phyloP scores from a whole-genome alignment of 2,329 filamentous ascomycete genomes.

The Aspergillus transmontanensis region DNA sequence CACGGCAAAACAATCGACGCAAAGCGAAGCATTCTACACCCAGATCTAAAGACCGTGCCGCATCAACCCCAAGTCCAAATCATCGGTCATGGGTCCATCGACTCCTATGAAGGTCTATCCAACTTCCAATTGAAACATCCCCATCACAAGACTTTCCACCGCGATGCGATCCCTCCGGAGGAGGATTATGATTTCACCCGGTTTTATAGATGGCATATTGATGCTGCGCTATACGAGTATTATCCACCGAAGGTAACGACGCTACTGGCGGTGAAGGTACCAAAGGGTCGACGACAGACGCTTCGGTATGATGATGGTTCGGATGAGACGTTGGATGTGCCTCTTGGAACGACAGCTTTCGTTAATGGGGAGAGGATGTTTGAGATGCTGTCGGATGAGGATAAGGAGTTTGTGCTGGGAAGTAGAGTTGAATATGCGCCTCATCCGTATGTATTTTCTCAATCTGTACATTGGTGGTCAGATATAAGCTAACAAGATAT shows the following conservation, averaged over 20 bases:
- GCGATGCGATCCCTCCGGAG: conserved; percentile 62
- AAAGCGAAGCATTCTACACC: conserved; percentile 69
- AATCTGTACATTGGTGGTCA: background rate
- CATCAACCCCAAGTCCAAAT: conserved; percentile 80
- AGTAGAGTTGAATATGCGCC: conserved; percentile 74
- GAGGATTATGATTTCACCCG: conserved; percentile 61
- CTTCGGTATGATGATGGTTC: conserved; percentile 74
- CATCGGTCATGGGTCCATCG: conserved; percentile 73
- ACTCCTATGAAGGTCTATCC: conserved; percentile 69
- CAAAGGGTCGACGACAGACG: conserved; percentile 65
- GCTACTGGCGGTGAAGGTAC: conserved; percentile 73
- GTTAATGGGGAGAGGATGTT: conserved; percentile 72
- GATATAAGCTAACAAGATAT: background rate
- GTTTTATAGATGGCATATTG: conserved; percentile 80
- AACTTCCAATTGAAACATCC: conserved; percentile 72
- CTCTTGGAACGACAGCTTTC: conserved; percentile 76
- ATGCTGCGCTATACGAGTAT: conserved; percentile 74
- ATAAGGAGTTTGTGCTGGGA: conserved; percentile 67
- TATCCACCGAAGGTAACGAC: conserved; percentile 74
- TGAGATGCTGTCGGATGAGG: conserved; percentile 63
- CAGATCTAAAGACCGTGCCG: conserved; percentile 77
- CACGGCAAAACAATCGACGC: conserved; percentile 74
- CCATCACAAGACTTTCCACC: conserved; percentile 77
- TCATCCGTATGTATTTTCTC: conserved; percentile 58
- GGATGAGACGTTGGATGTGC: conserved; percentile 66